These are phyloP conservation scores for Eutrema salsugineum DNA, from an alignment of 441 rosid species.

Conservation along the genomic window DNA sequence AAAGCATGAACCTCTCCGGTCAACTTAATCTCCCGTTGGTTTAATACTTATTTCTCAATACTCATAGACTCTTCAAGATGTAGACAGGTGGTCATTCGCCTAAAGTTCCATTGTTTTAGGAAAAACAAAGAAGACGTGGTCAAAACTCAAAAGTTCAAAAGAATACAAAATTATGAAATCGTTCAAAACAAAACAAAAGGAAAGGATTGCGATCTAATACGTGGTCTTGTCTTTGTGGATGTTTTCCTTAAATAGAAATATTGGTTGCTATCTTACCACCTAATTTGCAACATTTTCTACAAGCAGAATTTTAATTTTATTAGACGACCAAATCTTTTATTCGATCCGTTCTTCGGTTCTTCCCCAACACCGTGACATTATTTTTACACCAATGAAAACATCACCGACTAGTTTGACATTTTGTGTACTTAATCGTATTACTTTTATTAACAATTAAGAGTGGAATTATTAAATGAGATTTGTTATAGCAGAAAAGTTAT, in stretches of 20 bases:
- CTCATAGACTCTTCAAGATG: too few species aligned
- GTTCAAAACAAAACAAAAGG: too few species aligned
- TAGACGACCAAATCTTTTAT: constrained; percentile 1
- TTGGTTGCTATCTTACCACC: constrained; percentile 32
- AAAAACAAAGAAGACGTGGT: too few species aligned
- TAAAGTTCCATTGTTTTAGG: too few species aligned
- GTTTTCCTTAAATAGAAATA: constrained; percentile 20
- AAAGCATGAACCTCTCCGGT: too few species aligned
- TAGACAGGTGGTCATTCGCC: too few species aligned
- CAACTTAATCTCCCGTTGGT: too few species aligned
- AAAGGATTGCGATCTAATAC: too few species aligned
- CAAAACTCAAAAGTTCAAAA: too few species aligned
- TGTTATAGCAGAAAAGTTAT: not conserved
- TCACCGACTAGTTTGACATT: constrained; percentile 19
- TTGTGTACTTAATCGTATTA: not conserved
- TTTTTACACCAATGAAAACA: not conserved
- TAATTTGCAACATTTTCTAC: constrained; percentile 30
- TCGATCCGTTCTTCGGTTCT: not conserved
- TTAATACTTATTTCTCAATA: too few species aligned
- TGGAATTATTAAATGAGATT: not conserved
- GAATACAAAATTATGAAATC: too few species aligned
- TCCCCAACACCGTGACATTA: not conserved
- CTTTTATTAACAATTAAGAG: not conserved
- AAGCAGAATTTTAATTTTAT: not conserved
- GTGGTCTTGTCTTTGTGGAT: constrained; percentile 14